Base-by-base conservation (phyloP, 2,329 filamentous ascomycete species). In the Alternaria brassicicola region DNA sequence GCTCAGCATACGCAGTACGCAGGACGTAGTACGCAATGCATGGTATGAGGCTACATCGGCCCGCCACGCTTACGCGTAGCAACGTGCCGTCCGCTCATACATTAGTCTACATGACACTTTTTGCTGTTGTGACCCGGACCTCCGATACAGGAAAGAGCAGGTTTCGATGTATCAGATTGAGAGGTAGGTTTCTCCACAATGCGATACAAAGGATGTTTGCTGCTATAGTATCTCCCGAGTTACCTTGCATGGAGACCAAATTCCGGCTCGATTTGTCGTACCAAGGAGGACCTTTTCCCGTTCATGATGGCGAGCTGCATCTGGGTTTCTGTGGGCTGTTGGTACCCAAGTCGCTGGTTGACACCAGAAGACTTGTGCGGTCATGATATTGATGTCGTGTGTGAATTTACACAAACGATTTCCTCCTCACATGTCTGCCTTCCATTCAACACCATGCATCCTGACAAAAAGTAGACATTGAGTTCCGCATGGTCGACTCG, bases 1-100 rank as follows among this genome's bases (percentile, higher is more conserved):
- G 58, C 47, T 47, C 47, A 17, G 26, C 60, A 52, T 63, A 55
- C 48, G 45, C 46, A 47, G 28, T 33, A 38, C n/a, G 35, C 12
- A 30, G 17, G 7, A 26, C 8, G 41, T 26, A 28, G 28, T 19
- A 30, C 41, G 35, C 21, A 49, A 36, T 57, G 54, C 43, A 51
- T 28, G 38, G 17, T 13, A n/a, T 23, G 19, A 23, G 33, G 43
- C 28, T 23, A 28, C 55, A 59, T 38, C 47, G 56, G 48, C 52
- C 49, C 58, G 58, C 38, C 43, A 33, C 28, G 38, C 50, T 28
- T 33, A n/a, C 19, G 36, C 43, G 30, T 57, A 39, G 25, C 30
- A 39, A 45, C 25, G 25, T 57, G 33, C 25, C 38, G 25, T 33
- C 19, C 42, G 33, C 54, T 49, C n/a, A 25, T 47, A 21, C 17